Evolutionary conservation across 108 stramenopile species (phyloP).

Genomic region (Poteriospumella lacustris): DNA sequence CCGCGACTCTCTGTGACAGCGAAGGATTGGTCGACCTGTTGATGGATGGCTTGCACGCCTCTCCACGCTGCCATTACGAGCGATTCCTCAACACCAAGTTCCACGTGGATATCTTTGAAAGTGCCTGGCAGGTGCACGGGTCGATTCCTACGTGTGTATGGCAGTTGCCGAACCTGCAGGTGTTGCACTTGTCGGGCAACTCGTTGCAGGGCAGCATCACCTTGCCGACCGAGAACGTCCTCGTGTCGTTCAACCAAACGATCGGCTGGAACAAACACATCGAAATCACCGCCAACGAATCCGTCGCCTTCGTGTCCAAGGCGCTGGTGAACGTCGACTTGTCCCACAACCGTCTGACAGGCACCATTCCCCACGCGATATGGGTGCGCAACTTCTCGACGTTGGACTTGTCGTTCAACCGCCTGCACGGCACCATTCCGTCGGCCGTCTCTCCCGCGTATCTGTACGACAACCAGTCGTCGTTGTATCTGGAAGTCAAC

Average conservation of each 20-base stretch:
- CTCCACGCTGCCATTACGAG: too few relatives aligned
- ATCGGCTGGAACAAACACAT: too few relatives aligned
- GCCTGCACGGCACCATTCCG: neutral
- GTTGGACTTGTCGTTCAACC: slow-evolving; percentile 15
- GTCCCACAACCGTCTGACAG: slow-evolving; percentile 13
- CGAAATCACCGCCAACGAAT: too few relatives aligned
- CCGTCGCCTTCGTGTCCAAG: too few relatives aligned
- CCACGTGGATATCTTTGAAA: too few relatives aligned
- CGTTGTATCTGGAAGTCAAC: too few relatives aligned
- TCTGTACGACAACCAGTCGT: too few relatives aligned
- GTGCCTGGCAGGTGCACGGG: neutral
- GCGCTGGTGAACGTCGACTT: neutral
- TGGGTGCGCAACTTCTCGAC: neutral
- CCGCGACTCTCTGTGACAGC: too few relatives aligned
- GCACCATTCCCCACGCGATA: neutral
- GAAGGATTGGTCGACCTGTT: neutral
- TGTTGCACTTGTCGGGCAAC: slow-evolving; percentile 18
- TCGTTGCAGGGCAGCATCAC: neutral
- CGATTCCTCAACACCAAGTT: too few relatives aligned
- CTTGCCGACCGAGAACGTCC: too few relatives aligned
- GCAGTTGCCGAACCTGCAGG: neutral
- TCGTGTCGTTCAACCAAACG: too few relatives aligned
- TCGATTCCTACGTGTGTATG: slow-evolving; percentile 16
- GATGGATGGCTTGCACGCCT: neutral
- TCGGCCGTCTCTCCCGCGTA: too few relatives aligned